Base-by-base conservation (phyloP, 176 grass and related monocot species). In the Echinochloa phyllopogon region DNA sequence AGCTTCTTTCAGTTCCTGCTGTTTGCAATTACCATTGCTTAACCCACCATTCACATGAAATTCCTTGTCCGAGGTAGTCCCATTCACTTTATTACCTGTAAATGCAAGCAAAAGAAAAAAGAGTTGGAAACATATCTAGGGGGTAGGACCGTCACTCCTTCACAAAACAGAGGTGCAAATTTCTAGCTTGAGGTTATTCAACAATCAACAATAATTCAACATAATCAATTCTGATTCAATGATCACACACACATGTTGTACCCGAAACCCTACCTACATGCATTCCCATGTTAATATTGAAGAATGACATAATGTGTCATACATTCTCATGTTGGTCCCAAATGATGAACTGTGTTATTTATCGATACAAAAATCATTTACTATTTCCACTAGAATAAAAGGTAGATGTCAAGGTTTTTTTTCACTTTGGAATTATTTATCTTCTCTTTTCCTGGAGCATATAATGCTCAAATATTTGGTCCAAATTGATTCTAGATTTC, bases 1-100 rank as follows among this genome's bases (percentile, higher is more conserved):
- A 42, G 73, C 61, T 85, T 76, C 82, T 70, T 85, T 86, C 12
- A 25, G 37, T n/a, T 77, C 61, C 65, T 72, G 69, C 39, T 85
- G 76, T 56, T 81, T 71, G 18, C 15, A 77, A 64, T 56, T 82
- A 50, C 83, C 69, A 64, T 79, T 82, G 44, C 48, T 61, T 77
- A 86, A 36, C 25, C 65, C 79, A 75, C 72, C 66, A 82, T 79
- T 84, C 72, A 72, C 51, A 36, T 56, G 25, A 24, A 62, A 66
- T 75, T 84, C 76, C 42, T 64, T 87, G 65, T 81, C 81, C 61
- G 1, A 77, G 39, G 68, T 51, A 62, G 77, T 78, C 59, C 79
- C 78, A 51, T 94, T 81, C 61, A 60, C 77, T 78, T 79, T 84
- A 56, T 71, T 86, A 71, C 79, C 84, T 87, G 72, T 75, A 43